Evolutionary conservation across 176 grass and related monocot species (phyloP).

Genomic region (Aegilops sharonensis): DNA sequence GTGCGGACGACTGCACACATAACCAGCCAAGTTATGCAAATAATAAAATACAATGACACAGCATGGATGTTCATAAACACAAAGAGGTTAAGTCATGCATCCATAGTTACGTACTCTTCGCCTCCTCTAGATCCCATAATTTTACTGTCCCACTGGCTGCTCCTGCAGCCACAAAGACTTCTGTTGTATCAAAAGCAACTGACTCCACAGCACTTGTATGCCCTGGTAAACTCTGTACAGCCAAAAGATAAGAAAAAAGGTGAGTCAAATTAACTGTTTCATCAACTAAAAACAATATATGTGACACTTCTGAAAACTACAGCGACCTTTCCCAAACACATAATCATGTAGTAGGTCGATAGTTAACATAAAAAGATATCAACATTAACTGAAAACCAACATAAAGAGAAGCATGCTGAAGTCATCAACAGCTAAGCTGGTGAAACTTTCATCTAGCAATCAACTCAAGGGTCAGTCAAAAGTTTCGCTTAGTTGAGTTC

Average conservation of each 20-base stretch:
- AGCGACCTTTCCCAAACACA: background rate
- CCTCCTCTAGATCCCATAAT: conserved; percentile 90
- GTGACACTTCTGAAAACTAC: background rate
- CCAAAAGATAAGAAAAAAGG: background rate
- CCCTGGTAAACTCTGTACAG: conserved; percentile 78
- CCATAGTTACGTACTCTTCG: conserved; percentile 65
- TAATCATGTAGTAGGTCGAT: background rate
- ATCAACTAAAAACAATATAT: background rate
- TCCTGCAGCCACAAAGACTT: conserved; percentile 91
- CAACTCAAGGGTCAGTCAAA: background rate
- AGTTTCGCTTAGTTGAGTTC: background rate
- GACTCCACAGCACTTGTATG: conserved; percentile 95
- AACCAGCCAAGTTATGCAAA: conserved; percentile 23
- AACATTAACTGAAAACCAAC: background rate
- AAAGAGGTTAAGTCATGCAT: conserved; percentile 1
- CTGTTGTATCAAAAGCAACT: conserved; percentile 81
- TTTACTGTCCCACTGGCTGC: conserved; percentile 95
- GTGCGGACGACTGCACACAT: conserved; percentile 74
- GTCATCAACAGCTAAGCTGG: background rate
- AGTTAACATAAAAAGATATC: conserved; percentile 8
- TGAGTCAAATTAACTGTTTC: background rate
- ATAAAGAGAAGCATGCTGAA: conserved; percentile 9
- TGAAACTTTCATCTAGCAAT: background rate
- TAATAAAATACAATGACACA: background rate
- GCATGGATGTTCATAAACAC: background rate